Evolutionary conservation across 2,329 filamentous ascomycete genomes (phyloP), one percentile per base, ranked within the genome.

Genomic region (Juglanconis sp.): DNA sequence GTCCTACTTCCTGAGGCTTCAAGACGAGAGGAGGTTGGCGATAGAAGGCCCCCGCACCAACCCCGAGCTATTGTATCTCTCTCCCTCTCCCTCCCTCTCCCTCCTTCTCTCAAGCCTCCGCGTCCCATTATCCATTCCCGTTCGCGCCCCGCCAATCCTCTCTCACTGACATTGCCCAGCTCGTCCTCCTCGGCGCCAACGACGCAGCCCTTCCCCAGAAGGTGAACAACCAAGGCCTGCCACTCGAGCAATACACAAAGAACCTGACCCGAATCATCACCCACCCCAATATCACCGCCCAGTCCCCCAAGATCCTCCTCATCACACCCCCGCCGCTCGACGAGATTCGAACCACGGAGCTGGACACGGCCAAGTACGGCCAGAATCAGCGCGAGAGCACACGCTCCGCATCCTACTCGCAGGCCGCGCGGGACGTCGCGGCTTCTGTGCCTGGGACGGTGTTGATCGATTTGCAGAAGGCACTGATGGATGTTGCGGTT

Each of bases 181-280:
- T 89, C 44, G 76, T 96, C 61, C 88, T 96, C 65, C 87, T 97
- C 62, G 95, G 95, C 17, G 91, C 95, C 67, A 98, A 99, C 71
- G 95, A 98, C 74, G 88, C 94, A 3, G 87, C 87, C 57, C 73
- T 96, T 3, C 82, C 86, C 3, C 77, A 83, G 42, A 79, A 82
- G 4, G 79, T 79, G 4, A 86, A 85, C 54, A 78, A 79, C 9
- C 95, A 98, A 74, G 87, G 94, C 72, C 84, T 98, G 7, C 85
- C 91, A 1, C 74, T 96, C n/a, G 81, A 87, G 1, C 76, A 86
- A 62, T 98, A 92, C 78, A 86, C 84, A 71, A 75, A 82, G 58
- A 96, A 96, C 69, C 75, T 96, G 52, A 80, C 74, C 64, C 79
- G 77, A 32, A 91, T 98, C 66, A 76, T 96, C 68, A 85, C 79